Conservation (phyloP, 108 stramenopile species). For the Skeletonema tropicum region DNA sequence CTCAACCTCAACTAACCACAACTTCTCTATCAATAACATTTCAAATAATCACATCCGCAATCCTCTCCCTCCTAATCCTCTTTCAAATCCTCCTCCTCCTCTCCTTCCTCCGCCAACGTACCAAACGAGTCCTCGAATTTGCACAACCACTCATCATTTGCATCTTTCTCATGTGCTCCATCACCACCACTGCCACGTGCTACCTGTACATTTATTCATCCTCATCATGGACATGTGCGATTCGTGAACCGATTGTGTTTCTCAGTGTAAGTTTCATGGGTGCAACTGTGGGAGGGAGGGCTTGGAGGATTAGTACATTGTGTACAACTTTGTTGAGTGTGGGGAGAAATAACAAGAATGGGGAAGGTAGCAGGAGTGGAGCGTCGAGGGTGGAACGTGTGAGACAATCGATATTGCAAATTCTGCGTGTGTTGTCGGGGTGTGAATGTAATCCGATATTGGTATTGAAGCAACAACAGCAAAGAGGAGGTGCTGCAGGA, state of each 20-base stretch:
- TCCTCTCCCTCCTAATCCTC: background rate
- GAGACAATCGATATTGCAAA: constrained; percentile 1
- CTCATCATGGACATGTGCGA: background rate
- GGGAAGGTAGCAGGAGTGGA: background rate
- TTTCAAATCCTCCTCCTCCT: background rate
- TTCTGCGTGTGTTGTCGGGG: constrained; percentile 4
- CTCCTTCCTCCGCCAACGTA: background rate
- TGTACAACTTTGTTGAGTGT: background rate
- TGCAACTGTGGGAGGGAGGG: constrained; percentile 2
- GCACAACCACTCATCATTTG: constrained; percentile 1
- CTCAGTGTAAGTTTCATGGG: background rate
- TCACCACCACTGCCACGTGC: background rate
- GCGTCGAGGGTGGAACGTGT: background rate
- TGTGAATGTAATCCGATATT: background rate
- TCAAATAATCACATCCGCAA: background rate
- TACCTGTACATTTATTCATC: background rate
- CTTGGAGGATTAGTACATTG: constrained; percentile 8
- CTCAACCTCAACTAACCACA: background rate
- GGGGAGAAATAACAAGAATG: background rate
- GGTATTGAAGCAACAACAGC: background rate
- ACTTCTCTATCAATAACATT: constrained; percentile 3
- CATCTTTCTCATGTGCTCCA: background rate
- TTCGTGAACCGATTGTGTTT: constrained; percentile 9
- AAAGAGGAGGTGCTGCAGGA: background rate
- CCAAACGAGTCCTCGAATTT: background rate